Percentiles rank a stretch among this genome's conserved stretches.
Evolutionary conservation across 2,329 filamentous ascomycete species (phyloP).

Genomic region (Cercospora beticola): DNA sequence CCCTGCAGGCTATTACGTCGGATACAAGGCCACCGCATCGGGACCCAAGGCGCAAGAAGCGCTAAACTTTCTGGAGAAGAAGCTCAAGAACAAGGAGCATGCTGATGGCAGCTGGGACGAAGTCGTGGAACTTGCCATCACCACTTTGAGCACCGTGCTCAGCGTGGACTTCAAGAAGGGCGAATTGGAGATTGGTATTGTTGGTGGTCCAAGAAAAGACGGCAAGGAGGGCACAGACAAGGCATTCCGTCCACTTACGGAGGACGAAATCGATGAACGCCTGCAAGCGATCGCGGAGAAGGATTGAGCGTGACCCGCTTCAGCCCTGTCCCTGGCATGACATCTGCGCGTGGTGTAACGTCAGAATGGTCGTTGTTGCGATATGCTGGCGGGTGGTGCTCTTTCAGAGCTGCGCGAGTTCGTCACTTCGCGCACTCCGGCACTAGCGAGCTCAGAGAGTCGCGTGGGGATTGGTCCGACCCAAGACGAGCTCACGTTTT

Average conservation of each 20-base stretch:
- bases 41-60: slow-evolving; percentile 99
- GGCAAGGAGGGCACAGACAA: slow-evolving; percentile 79
- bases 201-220: slow-evolving; percentile 79
- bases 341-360: slow-evolving; percentile 1
- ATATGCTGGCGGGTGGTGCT: not conserved
- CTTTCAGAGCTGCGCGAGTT: not conserved
- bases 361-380: slow-evolving; percentile 1
- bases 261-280: slow-evolving; percentile 97
- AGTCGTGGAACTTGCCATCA: slow-evolving; percentile 94
- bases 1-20: slow-evolving; percentile 94
- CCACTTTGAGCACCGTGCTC: slow-evolving; percentile 89
- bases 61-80: slow-evolving; percentile 98
- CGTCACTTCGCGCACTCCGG: slow-evolving; percentile 5
- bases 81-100: slow-evolving; percentile 97
- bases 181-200: slow-evolving; percentile 96
- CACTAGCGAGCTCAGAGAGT: not conserved
- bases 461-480: slow-evolving; percentile 6
- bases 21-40: slow-evolving; percentile 96
- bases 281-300: slow-evolving; percentile 98
- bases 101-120: slow-evolving; percentile 95
- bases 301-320: slow-evolving; percentile 61
- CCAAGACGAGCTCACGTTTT: slow-evolving; percentile 3
- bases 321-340: slow-evolving; percentile 20
- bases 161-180: slow-evolving; percentile 99
- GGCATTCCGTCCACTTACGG: slow-evolving; percentile 82